Conservation (phyloP, 73 alveolate species). For the Symbiodinium pilosum region DNA sequence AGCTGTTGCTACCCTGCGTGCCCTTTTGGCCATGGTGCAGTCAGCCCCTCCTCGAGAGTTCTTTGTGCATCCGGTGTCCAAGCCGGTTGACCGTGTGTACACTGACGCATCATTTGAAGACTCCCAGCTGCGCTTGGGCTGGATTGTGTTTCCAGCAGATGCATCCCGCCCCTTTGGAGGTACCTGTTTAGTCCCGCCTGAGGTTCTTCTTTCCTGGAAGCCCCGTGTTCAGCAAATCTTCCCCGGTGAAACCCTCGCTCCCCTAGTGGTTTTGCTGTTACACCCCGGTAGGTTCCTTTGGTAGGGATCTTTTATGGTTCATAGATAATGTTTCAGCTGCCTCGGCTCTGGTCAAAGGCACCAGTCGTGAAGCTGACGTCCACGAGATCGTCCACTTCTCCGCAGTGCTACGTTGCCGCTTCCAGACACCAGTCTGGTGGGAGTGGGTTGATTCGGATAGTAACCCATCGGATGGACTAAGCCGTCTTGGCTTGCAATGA, state of each 20-base stretch:
- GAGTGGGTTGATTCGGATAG: not conserved
- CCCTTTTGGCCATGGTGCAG: not conserved
- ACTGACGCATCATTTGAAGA: conserved; percentile 48
- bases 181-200: not conserved
- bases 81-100: not conserved
- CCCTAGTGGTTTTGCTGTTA: not conserved
- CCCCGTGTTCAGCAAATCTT: not conserved
- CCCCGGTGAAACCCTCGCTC: conserved; percentile 17
- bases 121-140: not conserved
- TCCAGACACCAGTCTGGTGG: not conserved
- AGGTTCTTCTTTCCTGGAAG: not conserved
- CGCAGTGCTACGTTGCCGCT: not conserved
- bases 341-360: not conserved
- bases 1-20: not conserved
- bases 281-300: not conserved
- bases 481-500: not conserved
- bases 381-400: not conserved
- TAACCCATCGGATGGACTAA: not conserved
- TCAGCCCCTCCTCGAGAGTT: not conserved
- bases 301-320: not conserved
- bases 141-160: not conserved
- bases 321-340: conserved; percentile 1
- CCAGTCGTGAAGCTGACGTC: not conserved
- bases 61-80: not conserved
- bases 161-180: not conserved